Conservation (phyloP, 352 stramenopile species). For the Thalassiosira livingstoniorum region DNA sequence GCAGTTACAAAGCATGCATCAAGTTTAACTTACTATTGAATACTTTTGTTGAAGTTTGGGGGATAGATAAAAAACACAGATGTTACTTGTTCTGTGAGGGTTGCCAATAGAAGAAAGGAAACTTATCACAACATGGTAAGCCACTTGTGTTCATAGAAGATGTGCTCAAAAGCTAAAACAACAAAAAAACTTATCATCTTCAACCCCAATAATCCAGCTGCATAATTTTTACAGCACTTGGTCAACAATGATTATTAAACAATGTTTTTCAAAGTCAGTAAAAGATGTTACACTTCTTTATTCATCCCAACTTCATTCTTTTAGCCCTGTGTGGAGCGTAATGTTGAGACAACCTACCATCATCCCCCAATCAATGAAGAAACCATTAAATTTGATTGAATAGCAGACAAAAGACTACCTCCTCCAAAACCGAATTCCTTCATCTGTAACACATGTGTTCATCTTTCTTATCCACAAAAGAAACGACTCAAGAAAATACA, state of each 20-base stretch:
- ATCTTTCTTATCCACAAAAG: no score
- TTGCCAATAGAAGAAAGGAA: background rate
- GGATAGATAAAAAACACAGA: background rate
- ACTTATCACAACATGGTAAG: background rate
- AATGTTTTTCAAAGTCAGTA: background rate
- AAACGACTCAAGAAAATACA: no score
- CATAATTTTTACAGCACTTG: background rate
- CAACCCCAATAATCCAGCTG: background rate
- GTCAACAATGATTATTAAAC: background rate
- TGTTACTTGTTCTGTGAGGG: background rate
- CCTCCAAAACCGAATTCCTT: no score
- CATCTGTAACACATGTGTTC: no score
- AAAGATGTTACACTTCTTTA: background rate
- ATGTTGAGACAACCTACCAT: no score
- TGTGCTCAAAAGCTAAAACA: background rate
- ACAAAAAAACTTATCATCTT: background rate
- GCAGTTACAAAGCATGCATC: no score
- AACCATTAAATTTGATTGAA: no score
- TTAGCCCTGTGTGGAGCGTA: no score
- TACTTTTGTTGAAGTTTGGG: no score
- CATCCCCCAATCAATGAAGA: no score
- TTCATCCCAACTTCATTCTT: background rate
- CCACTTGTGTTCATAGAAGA: background rate
- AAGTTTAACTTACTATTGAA: no score
- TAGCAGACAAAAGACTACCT: no score